These are phyloP conservation scores for Boletus pseudopeckii DNA, from an alignment of 768 basidiomycete species.

Conservation along the genomic window DNA sequence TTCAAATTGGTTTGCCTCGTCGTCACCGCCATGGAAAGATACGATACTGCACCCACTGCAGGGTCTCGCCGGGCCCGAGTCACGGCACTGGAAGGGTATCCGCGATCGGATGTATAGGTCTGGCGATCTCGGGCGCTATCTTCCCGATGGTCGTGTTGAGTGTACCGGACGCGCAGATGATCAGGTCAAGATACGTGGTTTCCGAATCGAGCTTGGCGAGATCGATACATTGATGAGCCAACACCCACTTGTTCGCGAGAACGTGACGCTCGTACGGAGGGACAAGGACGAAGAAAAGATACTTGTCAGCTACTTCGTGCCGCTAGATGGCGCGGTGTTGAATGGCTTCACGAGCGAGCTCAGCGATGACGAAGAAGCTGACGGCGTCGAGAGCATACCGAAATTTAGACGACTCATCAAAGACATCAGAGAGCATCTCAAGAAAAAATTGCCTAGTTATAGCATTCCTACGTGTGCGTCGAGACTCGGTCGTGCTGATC, in stretches of 20 bases:
- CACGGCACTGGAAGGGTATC: slow-evolving; percentile 88
- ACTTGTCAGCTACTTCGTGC: slow-evolving; percentile 95
- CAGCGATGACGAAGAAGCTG: slow-evolving; percentile 44
- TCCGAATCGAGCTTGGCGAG: slow-evolving; percentile 97
- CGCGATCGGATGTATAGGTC: slow-evolving; percentile 97
- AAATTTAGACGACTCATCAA: slow-evolving; percentile 87
- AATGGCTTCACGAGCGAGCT: slow-evolving; percentile 71
- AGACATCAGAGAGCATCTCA: slow-evolving; percentile 91
- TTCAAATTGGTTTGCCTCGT: slow-evolving; percentile 79
- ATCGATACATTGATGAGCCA: slow-evolving; percentile 95
- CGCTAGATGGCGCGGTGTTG: slow-evolving; percentile 64
- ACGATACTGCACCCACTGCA: slow-evolving; percentile 61
- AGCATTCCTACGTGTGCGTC: slow-evolving; percentile 84
- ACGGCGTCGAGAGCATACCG: slow-evolving; percentile 70
- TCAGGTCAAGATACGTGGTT: slow-evolving; percentile 98
- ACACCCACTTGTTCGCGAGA: slow-evolving; percentile 92
- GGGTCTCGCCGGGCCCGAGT: slow-evolving; percentile 64
- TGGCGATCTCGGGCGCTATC: slow-evolving; percentile 93
- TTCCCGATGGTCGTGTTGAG: slow-evolving; percentile 89
- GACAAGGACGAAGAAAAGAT: slow-evolving; percentile 99
- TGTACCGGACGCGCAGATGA: slow-evolving; percentile 97
- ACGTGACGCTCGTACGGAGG: slow-evolving; percentile 92
- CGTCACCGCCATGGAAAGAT: slow-evolving; percentile 54
- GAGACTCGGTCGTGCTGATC: background rate
- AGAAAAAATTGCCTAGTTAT: slow-evolving; percentile 94